A percentile compares a stretch with the other conserved stretches of the same genome.
Evolutionary conservation across 306 rosid species (phyloP).

Genomic region (Prunus mongolica): DNA sequence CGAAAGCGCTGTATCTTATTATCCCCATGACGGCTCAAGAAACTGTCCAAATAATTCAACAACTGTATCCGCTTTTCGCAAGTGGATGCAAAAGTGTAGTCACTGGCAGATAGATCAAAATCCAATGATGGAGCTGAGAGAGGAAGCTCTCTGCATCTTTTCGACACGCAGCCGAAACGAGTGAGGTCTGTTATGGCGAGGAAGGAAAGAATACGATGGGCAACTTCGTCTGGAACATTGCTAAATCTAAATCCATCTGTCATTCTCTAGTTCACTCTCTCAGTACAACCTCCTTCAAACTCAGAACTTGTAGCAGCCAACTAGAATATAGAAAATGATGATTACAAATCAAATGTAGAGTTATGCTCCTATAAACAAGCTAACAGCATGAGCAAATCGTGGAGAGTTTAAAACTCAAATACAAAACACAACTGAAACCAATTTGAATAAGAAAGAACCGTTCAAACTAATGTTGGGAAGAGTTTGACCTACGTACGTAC

Average conservation of each 20-base stretch:
- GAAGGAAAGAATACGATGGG: background rate
- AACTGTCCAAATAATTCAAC: background rate
- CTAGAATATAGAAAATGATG: no score
- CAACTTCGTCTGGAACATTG: background rate
- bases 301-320: background rate
- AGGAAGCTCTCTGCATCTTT: background rate
- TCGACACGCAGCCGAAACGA: constrained; percentile 1
- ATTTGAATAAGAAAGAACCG: no score
- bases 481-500: no score
- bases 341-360: no score
- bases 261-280: background rate
- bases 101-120: background rate
- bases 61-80: background rate
- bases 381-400: no score
- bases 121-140: background rate
- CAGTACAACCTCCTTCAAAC: background rate
- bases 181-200: background rate
- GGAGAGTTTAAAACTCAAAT: no score
- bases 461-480: no score
- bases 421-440: no score
- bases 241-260: background rate
- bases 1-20: background rate
- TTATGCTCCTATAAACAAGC: no score
- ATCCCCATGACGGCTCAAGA: background rate
- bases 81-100: background rate